Evolutionary conservation across 1,139 yeast genomes (phyloP), one percentile per base, ranked within the genome.

Genomic region (Hanseniaspora gamundiae): DNA sequence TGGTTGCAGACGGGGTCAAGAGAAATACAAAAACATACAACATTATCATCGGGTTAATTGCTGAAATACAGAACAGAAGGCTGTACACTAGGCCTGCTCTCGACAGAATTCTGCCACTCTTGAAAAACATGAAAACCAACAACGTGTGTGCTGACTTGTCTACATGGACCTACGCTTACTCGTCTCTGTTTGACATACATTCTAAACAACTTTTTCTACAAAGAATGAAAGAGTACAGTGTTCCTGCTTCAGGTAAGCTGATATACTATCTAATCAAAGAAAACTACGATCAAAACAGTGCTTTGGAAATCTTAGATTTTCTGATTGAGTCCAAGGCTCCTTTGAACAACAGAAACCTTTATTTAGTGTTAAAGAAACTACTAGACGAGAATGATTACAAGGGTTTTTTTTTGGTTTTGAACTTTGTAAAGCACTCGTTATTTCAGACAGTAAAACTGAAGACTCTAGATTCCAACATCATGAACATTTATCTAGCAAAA

Each of bases 21-120:
- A 70, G 70, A 3, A 65, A 68, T 43, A 59, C 71, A 2, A 65
- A 61, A 20, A 73, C 77, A 0, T 73, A 65, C 52, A 71, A 71
- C 49, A 49, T 66, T 14, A 46, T 71, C 53, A 45, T 70, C 5
- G 53, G 49, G 39, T 56, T 52, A 35, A 39, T 61, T 7, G 30
- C 56, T 5, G 24, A 33, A 6, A 33, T 33, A 10, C 36, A 33
- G 24, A 17, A 17, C n/a, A 55, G 52, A 13, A 53, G 58, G 27
- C 52, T 56, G 21, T 52, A 50, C 14, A 55, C 57, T 9, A 53
- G 61, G 35, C 36, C 36, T 4, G 36, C 24, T 3, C 62, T 60
- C 43, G 51, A 49, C 20, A 50, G 58, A n/a, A 53, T 56, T 21
- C n/a, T 22, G n/a, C 59, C 61, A 4, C 53, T 55, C 35, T 50